Base-by-base conservation (phyloP, 768 basidiomycete species). In the Suillus bovinus region DNA sequence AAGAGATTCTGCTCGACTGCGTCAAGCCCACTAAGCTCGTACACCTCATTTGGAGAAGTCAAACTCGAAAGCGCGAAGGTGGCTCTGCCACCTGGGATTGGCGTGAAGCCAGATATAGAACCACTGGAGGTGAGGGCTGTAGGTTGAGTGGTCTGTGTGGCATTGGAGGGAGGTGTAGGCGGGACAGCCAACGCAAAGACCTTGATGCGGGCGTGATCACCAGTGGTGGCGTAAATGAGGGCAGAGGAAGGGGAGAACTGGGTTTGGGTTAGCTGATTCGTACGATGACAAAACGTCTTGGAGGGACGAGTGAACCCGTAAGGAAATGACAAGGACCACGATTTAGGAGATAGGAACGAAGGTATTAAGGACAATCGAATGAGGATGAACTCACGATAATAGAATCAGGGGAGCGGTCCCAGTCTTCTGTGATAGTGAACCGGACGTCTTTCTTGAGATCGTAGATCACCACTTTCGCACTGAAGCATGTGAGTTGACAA, bases 11-110 rank as follows among this genome's bases (percentile, higher is more conserved):
- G 74, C 67, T 86, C 80, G 47, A 85, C 73, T 31, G 70, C 66
- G 13, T 78, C 73, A 36, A 88, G 77, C 33, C 78, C 75, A 24
- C 78, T 74, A 53, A 94, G 77, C 63, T 93, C 67, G 73, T 84
- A 94, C 7, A 87, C 85, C 60, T 97, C 87, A 62, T 93, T 93
- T 1, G 96, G 95, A 13, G 84, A 82, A 1, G 85, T 87, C 63
- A 94, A 79, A 0, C 91, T 92, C 33, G 87, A 90, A 62, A 83
- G 79, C 14, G 89, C 84, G 72, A 94, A 86, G n/a, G n/a, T n/a
- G n/a, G n/a, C n/a, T n/a, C n/a, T n/a, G n/a, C n/a, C n/a, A n/a
- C n/a, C n/a, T n/a, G n/a, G n/a, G n/a, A n/a, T n/a, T n/a, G n/a
- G n/a, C n/a, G n/a, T n/a, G n/a, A n/a, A n/a, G n/a, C n/a, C n/a